Evolutionary conservation across 805 yeast species (phyloP).

Genomic region (Wickerhamiella bombiphila): DNA sequence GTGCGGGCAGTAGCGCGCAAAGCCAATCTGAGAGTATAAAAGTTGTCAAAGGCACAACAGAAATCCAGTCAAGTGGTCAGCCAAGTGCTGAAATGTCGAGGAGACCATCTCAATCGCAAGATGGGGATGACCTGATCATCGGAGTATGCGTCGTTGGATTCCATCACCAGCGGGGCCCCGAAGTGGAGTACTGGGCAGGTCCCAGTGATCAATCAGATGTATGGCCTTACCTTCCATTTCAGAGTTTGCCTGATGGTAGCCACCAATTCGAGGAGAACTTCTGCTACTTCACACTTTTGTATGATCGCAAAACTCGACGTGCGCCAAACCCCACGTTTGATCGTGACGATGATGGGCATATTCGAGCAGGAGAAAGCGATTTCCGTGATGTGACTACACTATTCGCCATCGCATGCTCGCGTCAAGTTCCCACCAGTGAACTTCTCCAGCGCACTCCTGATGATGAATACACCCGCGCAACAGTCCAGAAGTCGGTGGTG

Average conservation of each 20-base stretch:
- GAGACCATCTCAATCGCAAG: not conserved
- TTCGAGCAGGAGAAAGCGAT: conserved; percentile 28
- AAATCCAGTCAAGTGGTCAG: not conserved
- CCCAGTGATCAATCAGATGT: conserved; percentile 30
- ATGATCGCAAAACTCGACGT: conserved; percentile 37
- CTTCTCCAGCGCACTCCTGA: conserved; percentile 33
- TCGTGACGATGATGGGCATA: conserved; percentile 26
- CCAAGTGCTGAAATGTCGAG: not conserved
- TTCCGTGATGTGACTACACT: conserved; percentile 42
- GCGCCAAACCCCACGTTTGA: conserved; percentile 31
- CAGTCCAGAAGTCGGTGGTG: conserved; percentile 83
- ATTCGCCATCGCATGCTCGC: conserved; percentile 90
- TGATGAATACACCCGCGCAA: conserved; percentile 63
- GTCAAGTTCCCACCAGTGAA: conserved; percentile 58
- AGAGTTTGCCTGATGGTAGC: conserved; percentile 91
- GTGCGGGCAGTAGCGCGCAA: not conserved
- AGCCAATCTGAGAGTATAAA: not conserved
- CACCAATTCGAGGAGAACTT: conserved; percentile 89
- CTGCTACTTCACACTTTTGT: conserved; percentile 72
- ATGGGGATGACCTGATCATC: conserved; percentile 33
- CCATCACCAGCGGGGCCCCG: conserved; percentile 88
- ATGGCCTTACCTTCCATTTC: conserved; percentile 87
- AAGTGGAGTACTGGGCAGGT: conserved; percentile 78
- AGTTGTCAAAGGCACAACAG: not conserved
- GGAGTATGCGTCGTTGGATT: conserved; percentile 86